phyloP scores from a whole-genome alignment of 2,329 filamentous ascomycete genomes.

The Cadophora sp. region DNA sequence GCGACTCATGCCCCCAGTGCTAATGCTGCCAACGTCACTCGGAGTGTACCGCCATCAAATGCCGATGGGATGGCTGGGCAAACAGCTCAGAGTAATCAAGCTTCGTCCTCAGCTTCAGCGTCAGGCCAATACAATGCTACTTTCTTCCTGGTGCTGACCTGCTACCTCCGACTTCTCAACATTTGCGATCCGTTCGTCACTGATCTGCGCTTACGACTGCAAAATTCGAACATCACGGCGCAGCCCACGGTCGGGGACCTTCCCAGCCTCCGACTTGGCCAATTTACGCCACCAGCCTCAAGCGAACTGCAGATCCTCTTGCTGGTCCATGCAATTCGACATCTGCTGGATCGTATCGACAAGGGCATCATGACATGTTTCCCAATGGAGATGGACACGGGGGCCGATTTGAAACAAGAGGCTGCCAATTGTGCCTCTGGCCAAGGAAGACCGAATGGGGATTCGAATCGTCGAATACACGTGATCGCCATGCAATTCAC shows the following conservation, averaged over 20 bases:
- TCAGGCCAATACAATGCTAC: constrained; percentile 2
- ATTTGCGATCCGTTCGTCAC: background rate
- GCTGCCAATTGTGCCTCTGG: background rate
- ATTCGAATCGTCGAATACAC: background rate
- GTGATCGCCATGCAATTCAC: constrained; percentile 1
- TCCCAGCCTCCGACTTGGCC: constrained; percentile 1
- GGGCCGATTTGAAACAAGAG: background rate
- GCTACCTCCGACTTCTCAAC: constrained; percentile 8
- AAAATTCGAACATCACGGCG: background rate
- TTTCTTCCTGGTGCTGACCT: constrained; percentile 10
- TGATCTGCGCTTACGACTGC: constrained; percentile 8
- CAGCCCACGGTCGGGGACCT: background rate
- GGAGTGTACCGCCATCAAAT: background rate
- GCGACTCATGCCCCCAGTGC: background rate
- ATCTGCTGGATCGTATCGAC: constrained; percentile 1
- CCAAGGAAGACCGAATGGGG: background rate
- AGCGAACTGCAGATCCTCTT: constrained; percentile 2
- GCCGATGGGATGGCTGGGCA: background rate
- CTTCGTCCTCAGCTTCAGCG: background rate
- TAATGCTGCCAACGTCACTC: background rate
- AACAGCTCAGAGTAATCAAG: background rate
- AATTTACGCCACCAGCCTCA: constrained; percentile 1
- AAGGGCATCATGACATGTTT: constrained; percentile 12
- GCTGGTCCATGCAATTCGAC: background rate
- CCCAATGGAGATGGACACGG: background rate